Evolutionary conservation across 169 alveolate genomes (phyloP), one percentile per base, ranked within the genome.

Genomic region (Plasmodium vinckei): DNA sequence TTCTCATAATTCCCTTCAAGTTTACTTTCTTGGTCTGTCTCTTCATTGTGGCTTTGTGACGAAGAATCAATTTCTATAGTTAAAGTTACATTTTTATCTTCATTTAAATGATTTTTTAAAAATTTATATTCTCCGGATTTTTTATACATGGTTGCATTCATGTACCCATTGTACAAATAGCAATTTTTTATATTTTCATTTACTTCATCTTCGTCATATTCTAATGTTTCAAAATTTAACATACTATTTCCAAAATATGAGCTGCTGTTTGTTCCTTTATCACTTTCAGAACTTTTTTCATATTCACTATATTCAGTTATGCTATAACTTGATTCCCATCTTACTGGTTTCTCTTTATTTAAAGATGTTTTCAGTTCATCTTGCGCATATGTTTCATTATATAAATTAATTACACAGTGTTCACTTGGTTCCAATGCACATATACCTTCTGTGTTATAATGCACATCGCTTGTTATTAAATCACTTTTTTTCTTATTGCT

Each of bases 151-250:
- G 5, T 61, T 61, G 72, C 88, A 63, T 75, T 65, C 21, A 64
- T 59, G 39, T 75, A 75, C 9, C 88, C 88, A 75, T 75, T 75
- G 56, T 75, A 75, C 49, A 75, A 59, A 53, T 75, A 75, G 71
- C 88, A 75, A 75, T 63, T 75, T 75, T 75, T 75, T 75, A 75
- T 75, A 56, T 42, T 75, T 59, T 75, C 88, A 75, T 75, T 63
- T 67, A 61, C 88, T 75, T 75, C 88, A 39, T 75, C 88, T 51
- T 75, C 88, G 46, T 75, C 88, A 75, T 75, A 75, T 75, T 75
- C 88, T 44, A 75, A 47, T 15, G 67, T 75, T 47, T 75, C 77
- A 39, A 63, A 63, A 64, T 73, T 63, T 49, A 54, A 69, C 61
- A 63, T 75, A 3, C 51, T 75, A 63, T 75, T 75, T 63, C 65